Evolutionary conservation across 768 basidiomycete genomes (phyloP).

Genomic region (Polyporus arcularius): DNA sequence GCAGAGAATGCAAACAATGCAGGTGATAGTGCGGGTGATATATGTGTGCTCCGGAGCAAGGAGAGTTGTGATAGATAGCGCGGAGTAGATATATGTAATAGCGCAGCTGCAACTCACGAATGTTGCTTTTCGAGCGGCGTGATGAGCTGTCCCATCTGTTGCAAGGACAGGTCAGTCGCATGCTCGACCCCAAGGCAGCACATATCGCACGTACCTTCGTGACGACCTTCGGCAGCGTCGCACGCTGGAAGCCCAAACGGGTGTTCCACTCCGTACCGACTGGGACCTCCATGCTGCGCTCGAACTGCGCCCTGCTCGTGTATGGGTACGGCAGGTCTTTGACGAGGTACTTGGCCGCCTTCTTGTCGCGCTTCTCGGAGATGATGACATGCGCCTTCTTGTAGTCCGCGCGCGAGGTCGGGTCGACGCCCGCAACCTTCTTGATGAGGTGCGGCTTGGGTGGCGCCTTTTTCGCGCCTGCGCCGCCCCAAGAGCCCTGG

Average conservation of each 20-base stretch:
- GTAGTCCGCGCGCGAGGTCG: slow-evolving; percentile 79
- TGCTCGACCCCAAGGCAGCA: not conserved
- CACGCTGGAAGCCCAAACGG: slow-evolving; percentile 77
- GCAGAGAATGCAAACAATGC: too few relatives aligned
- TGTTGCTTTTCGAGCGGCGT: slow-evolving; percentile 59
- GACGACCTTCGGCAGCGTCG: slow-evolving; percentile 80
- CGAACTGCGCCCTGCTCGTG: slow-evolving; percentile 91
- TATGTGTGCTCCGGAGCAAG: too few relatives aligned
- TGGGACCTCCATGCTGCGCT: slow-evolving; percentile 78
- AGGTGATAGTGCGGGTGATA: too few relatives aligned
- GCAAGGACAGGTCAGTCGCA: not conserved
- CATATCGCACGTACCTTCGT: slow-evolving; percentile 65
- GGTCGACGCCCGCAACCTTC: slow-evolving; percentile 79
- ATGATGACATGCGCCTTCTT: slow-evolving; percentile 89
- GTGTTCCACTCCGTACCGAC: slow-evolving; percentile 95
- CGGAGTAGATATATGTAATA: not conserved
- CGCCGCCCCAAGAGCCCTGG: slow-evolving; percentile 92
- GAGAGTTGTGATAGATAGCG: too few relatives aligned
- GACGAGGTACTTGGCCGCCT: slow-evolving; percentile 85
- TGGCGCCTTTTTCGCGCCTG: slow-evolving; percentile 59
- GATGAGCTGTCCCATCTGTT: slow-evolving; percentile 72
- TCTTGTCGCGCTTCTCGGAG: slow-evolving; percentile 93
- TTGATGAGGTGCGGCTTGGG: slow-evolving; percentile 77
- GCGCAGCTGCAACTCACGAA: slow-evolving; percentile 30
- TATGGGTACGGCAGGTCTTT: slow-evolving; percentile 95